A percentile compares a stretch with the other conserved stretches of the same genome.
Conservation (phyloP, 2,329 filamentous ascomycete species). For the Hirsutella rhossiliensis region DNA sequence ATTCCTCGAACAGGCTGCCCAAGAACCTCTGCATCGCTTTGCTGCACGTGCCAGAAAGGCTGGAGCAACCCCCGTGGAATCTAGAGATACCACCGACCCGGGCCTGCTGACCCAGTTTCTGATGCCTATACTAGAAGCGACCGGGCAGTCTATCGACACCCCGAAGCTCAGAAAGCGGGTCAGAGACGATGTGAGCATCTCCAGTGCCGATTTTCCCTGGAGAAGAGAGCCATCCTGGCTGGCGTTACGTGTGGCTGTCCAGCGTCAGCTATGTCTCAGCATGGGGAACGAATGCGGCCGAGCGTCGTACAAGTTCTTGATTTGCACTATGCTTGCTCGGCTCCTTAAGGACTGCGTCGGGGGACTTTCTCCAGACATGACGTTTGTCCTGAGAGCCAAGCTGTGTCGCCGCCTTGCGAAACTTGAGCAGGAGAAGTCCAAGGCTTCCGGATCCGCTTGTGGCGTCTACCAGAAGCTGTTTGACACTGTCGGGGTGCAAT, state of each 20-base stretch:
- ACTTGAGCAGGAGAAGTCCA: constrained; percentile 23
- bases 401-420: constrained; percentile 46
- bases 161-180: constrained; percentile 41
- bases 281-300: constrained; percentile 19
- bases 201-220: constrained; percentile 41
- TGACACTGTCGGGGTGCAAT: not conserved
- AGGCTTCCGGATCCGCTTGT: not conserved
- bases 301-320: constrained; percentile 44
- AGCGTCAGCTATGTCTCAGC: constrained; percentile 32
- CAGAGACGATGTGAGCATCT: constrained; percentile 48
- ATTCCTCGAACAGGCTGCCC: constrained; percentile 45
- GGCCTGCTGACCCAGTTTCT: constrained; percentile 46
- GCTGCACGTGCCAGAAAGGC: constrained; percentile 40
- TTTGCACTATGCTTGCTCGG: constrained; percentile 31
- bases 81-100: constrained; percentile 44
- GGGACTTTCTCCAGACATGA: constrained; percentile 7
- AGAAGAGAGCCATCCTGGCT: constrained; percentile 51
- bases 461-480: not conserved
- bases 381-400: constrained; percentile 27
- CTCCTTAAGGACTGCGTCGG: constrained; percentile 28
- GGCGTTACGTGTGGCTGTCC: constrained; percentile 43
- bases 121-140: constrained; percentile 44
- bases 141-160: constrained; percentile 27
- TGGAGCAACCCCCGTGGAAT: constrained; percentile 33
- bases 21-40: constrained; percentile 40